These are phyloP conservation scores for Vicia faba DNA, from an alignment of 306 rosid species.

Conservation along the genomic window DNA sequence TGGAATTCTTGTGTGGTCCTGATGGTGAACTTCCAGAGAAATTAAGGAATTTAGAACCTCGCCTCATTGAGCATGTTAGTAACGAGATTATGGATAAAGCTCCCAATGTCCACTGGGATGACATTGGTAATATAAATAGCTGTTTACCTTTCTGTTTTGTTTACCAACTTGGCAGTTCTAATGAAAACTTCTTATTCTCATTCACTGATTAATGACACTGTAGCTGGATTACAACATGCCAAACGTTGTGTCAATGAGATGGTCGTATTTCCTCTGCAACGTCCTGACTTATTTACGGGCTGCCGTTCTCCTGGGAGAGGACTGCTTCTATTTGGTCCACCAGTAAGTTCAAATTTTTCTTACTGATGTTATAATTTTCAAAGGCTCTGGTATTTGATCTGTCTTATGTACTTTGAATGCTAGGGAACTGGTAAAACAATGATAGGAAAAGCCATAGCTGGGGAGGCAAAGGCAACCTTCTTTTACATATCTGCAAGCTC, in stretches of 20 bases:
- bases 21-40: conserved; percentile 99
- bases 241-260: conserved; percentile 83
- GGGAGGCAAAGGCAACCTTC: conserved; percentile 98
- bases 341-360: conserved; percentile 61
- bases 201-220: conserved; percentile 29
- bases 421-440: conserved; percentile 99
- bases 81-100: conserved; percentile 95
- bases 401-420: conserved; percentile 36
- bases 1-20: conserved; percentile 90
- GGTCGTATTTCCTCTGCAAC: conserved; percentile 88
- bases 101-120: conserved; percentile 91
- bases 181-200: conserved; percentile 34
- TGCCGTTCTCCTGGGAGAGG: conserved; percentile 98
- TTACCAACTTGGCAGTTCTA: conserved; percentile 27
- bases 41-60: conserved; percentile 91
- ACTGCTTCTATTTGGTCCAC: conserved; percentile 96
- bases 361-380: conserved; percentile 24
- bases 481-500: conserved; percentile 97
- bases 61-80: conserved; percentile 93
- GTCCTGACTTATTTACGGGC: conserved; percentile 89
- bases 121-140: conserved; percentile 61
- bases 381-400: conserved; percentile 32
- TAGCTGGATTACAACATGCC: conserved; percentile 93
- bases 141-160: conserved; percentile 32
- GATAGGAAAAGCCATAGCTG: conserved; percentile 99